Evolutionary conservation across 208 protist species (phyloP).

Genomic region (Jaenimonas drosophilae): DNA sequence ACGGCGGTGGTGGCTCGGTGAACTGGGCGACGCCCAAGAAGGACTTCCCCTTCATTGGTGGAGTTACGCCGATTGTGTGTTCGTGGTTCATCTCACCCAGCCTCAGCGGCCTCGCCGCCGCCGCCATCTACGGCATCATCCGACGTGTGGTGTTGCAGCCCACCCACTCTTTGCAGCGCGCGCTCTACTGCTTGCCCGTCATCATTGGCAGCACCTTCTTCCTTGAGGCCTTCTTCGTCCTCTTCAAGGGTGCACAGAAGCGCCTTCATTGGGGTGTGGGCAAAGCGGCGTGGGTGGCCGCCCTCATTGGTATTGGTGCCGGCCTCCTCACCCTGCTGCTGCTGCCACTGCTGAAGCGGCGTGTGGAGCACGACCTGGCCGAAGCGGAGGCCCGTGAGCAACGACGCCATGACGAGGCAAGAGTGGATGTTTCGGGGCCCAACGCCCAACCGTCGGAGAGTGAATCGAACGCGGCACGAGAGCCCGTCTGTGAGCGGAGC

Average conservation of each 20-base stretch:
- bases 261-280: conserved; percentile 19
- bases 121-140: conserved; percentile 21
- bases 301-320: conserved; percentile 24
- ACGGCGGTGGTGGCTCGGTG: conserved; percentile 30
- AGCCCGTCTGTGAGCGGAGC: too few species aligned
- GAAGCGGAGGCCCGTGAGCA: conserved; percentile 7
- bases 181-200: conserved; percentile 27
- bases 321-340: conserved; percentile 19
- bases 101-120: conserved; percentile 22
- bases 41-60: conserved; percentile 36
- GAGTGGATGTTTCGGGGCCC: too few species aligned
- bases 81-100: conserved; percentile 60
- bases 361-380: conserved; percentile 7
- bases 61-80: conserved; percentile 39
- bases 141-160: conserved; percentile 29
- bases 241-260: conserved; percentile 37
- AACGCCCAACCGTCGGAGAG: too few species aligned
- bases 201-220: conserved; percentile 40
- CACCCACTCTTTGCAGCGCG: conserved; percentile 17
- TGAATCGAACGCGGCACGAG: too few species aligned
- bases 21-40: conserved; percentile 31
- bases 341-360: conserved; percentile 32
- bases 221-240: conserved; percentile 57
- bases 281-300: conserved; percentile 35
- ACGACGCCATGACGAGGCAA: too few species aligned